Evolutionary conservation across 2,329 filamentous ascomycete genomes (phyloP).

Genomic region (Xylariales sp.): DNA sequence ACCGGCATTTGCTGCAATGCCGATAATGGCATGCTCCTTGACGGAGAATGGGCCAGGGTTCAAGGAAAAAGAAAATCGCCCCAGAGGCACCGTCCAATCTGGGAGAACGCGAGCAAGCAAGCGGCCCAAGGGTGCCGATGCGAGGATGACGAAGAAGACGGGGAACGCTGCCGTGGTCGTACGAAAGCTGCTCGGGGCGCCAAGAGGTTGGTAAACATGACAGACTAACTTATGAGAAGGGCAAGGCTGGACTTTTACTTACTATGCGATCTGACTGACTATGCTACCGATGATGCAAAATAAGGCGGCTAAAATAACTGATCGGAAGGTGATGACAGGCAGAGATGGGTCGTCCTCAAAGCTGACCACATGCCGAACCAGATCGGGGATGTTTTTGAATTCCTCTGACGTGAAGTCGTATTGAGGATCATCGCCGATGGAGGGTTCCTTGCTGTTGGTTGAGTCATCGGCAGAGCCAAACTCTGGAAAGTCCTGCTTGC

Average conservation of each 20-base stretch:
- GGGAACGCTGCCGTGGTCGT: constrained; percentile 56
- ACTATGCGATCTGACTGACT: constrained; percentile 29
- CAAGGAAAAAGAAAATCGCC: constrained; percentile 42
- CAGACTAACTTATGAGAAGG: background rate
- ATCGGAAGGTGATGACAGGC: constrained; percentile 56
- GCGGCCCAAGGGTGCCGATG: constrained; percentile 48
- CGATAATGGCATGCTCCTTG: constrained; percentile 55
- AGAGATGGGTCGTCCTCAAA: constrained; percentile 51
- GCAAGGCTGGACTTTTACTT: too few relatives aligned
- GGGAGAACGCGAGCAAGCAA: constrained; percentile 49
- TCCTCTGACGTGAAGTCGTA: constrained; percentile 5
- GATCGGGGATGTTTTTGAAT: constrained; percentile 3
- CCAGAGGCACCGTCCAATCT: constrained; percentile 40
- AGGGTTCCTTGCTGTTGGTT: too few relatives aligned
- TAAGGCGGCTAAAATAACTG: constrained; percentile 49
- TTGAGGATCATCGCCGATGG: constrained; percentile 4
- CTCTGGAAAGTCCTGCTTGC: too few relatives aligned
- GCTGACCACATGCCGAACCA: constrained; percentile 46
- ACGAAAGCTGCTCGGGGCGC: constrained; percentile 49
- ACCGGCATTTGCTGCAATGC: constrained; percentile 37
- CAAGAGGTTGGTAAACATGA: background rate
- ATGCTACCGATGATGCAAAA: constrained; percentile 56
- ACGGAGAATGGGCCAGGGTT: constrained; percentile 54
- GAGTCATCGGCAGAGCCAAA: too few relatives aligned
- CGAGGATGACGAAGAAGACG: constrained; percentile 58